Evolutionary conservation across 2,329 filamentous ascomycete species (phyloP).

Genomic region (Trichothecium roseum): DNA sequence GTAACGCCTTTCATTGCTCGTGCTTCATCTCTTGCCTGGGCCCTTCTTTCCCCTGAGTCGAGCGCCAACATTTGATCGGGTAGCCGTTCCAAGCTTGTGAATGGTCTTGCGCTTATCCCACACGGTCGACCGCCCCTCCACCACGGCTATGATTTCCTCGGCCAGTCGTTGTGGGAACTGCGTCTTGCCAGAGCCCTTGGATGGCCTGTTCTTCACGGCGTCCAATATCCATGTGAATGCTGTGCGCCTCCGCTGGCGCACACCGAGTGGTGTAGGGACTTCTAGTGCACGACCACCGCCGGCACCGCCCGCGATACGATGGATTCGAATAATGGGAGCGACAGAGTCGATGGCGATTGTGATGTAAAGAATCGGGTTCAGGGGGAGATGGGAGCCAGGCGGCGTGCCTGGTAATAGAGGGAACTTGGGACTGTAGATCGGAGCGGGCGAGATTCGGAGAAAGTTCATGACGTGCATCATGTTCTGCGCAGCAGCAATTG

Average conservation of each 20-base stretch:
- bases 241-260: constrained; percentile 64
- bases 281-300: constrained; percentile 81
- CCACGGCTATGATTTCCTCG: constrained; percentile 76
- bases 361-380: constrained; percentile 84
- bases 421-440: constrained; percentile 59
- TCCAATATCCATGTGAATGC: constrained; percentile 88
- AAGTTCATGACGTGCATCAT: constrained; percentile 74
- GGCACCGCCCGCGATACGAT: constrained; percentile 62
- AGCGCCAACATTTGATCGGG: constrained; percentile 60
- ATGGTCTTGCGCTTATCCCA: constrained; percentile 74
- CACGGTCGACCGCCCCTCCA: constrained; percentile 72
- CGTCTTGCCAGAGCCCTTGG: constrained; percentile 57
- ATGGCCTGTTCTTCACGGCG: constrained; percentile 67
- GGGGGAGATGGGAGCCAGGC: constrained; percentile 67
- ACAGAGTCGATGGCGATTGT: constrained; percentile 87
- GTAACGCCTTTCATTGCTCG: constrained; percentile 3
- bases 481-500: constrained; percentile 42
- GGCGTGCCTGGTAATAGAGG: constrained; percentile 69
- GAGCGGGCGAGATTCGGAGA: constrained; percentile 75
- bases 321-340: constrained; percentile 75
- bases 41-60: constrained; percentile 19
- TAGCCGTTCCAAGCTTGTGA: constrained; percentile 72
- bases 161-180: constrained; percentile 71
- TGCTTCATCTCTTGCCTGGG: constrained; percentile 21
- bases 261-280: constrained; percentile 65